These are phyloP conservation scores for Lizonia empirigonia DNA, from an alignment of 2,329 filamentous ascomycete genomes.

Conservation along the genomic window DNA sequence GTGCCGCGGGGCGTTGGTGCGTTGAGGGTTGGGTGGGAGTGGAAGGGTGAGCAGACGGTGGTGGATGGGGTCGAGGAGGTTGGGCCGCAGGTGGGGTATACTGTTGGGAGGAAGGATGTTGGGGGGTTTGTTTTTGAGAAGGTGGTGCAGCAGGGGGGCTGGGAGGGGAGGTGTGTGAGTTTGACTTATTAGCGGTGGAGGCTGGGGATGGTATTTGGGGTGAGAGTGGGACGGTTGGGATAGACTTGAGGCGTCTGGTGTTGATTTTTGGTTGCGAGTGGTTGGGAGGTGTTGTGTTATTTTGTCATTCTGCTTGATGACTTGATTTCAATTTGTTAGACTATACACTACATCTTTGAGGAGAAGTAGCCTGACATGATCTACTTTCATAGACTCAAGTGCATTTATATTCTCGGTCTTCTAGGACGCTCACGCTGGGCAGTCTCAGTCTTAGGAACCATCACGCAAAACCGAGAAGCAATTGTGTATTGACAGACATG, in stretches of 20 bases:
- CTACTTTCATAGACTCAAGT: too few species aligned
- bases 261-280: too few species aligned
- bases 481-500: too few species aligned
- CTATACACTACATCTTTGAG: too few species aligned
- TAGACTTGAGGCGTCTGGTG: not conserved
- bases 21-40: slow-evolving; percentile 45
- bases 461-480: too few species aligned
- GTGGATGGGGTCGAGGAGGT: slow-evolving; percentile 23
- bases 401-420: too few species aligned
- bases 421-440: too few species aligned
- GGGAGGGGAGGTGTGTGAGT: slow-evolving; percentile 41
- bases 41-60: slow-evolving; percentile 13
- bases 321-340: too few species aligned
- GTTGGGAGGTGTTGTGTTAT: too few species aligned
- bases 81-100: slow-evolving; percentile 47
- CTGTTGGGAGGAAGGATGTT: slow-evolving; percentile 48
- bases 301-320: too few species aligned
- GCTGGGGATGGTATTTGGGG: not conserved
- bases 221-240: not conserved
- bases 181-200: slow-evolving; percentile 39
- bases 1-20: slow-evolving; percentile 28
- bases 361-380: too few species aligned
- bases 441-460: too few species aligned
- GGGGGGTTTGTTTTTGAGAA: slow-evolving; percentile 49
- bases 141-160: slow-evolving; percentile 34